Percentiles rank a stretch among this genome's conserved stretches.
phyloP scores from a whole-genome alignment of 768 basidiomycete species.

The Rhodocollybia butyracea region DNA sequence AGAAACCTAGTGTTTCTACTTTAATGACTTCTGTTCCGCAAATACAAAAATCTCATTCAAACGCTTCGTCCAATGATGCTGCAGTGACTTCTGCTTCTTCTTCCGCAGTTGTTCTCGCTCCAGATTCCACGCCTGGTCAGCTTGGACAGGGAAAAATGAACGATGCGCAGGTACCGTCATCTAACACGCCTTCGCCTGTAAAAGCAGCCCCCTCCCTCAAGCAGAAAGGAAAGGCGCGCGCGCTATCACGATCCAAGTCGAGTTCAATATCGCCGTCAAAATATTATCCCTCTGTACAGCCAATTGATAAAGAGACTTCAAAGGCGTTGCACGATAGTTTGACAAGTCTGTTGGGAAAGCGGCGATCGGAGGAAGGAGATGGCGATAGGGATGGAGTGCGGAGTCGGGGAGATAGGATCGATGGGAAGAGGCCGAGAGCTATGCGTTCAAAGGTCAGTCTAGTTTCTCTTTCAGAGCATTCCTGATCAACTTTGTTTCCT shows the following conservation, averaged over 20 bases:
- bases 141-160: neutral
- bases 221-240: slow-evolving; percentile 4
- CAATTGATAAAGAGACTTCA: slow-evolving; percentile 44
- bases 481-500: neutral
- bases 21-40: neutral
- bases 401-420: slow-evolving; percentile 8
- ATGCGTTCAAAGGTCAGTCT: slow-evolving; percentile 32
- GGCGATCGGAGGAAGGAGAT: slow-evolving; percentile 44
- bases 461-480: neutral
- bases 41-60: neutral
- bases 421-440: slow-evolving; percentile 35
- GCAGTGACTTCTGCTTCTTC: neutral
- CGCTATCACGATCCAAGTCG: slow-evolving; percentile 26
- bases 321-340: slow-evolving; percentile 67
- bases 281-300: slow-evolving; percentile 34
- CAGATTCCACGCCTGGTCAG: neutral
- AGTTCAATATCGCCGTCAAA: slow-evolving; percentile 27
- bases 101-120: neutral
- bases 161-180: slow-evolving; percentile 5
- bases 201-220: neutral
- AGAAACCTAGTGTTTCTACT: neutral
- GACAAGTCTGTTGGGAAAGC: slow-evolving; percentile 66
- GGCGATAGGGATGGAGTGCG: slow-evolving; percentile 13
- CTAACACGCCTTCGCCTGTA: slow-evolving; percentile 4
- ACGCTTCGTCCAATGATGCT: neutral